Base-by-base conservation (phyloP, 495 filamentous ascomycete genomes). In the Xylaria longipes region DNA sequence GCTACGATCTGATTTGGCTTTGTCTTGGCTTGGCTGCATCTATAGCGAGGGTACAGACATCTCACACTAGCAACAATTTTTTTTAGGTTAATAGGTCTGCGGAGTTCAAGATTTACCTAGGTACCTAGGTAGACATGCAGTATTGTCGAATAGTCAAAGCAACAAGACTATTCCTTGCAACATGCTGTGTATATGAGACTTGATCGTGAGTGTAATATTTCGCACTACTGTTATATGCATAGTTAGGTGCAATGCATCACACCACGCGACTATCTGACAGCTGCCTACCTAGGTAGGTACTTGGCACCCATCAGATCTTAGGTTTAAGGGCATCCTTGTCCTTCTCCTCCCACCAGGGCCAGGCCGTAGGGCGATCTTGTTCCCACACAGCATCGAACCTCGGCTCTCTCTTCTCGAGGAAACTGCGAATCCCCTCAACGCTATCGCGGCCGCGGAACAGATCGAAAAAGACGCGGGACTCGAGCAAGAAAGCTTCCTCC, bases 401-500 rank as follows among this genome's bases (percentile, higher is more conserved):
- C 7, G 85, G 83, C 65, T 81, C 79, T 14, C 88, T 79, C 77
- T 86, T 87, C 77, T 83, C 78, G 60, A 86, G 56, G 63, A 86
- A 86, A 65, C 80, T 83, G 22, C 71, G 71, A 15, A 84, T 76
- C 3, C 86, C 86, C 73, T 88, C 87, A 54, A 78, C 77, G 58
- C 84, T 83, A 70, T 89, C 86, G 78, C 72, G 78, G 20, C 82
- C 80, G 27, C 73, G 74, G 80, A 91, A 90, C 70, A 89, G 75
- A 63, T 88, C 86, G 71, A 82, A 85, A 35, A 92, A 79, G 43
- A 90, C 72, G 70, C 81, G 83, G 57, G 84, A 87, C 78, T 91
- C 89, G 41, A 91, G 72, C 67, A 90, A 73, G 81, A 91, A 89
- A 46, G 87, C 82, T 46, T 81, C 85, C 76, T 92, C 89, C 1